Evolutionary conservation across 441 rosid genomes (phyloP), one percentile per base, ranked within the genome.

Genomic region (Iberis amara): DNA sequence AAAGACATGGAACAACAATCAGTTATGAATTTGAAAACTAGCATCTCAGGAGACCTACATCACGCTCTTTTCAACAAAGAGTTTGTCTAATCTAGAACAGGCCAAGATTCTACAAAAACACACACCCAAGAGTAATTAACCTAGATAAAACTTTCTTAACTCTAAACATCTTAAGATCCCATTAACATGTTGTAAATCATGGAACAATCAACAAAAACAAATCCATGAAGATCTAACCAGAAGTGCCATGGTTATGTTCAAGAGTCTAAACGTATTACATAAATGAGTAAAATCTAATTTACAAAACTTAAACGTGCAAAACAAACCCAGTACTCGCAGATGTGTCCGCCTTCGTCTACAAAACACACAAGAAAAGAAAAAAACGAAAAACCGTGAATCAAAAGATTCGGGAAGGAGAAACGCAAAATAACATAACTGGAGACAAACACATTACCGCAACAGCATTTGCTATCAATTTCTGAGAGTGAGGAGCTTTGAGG

Each of bases 311-410:
- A 18, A 11, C n/a, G 31, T 41, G 21, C 1, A 28, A 31, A 27
- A 64, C 68, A 36, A 27, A 57, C 63, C 68, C 68, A 50, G 63
- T 57, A 58, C 46, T 57, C 3, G 47, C 53, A 49, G 58, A 64
- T 18, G 68, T 58, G 5, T 59, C 70, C 11, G 57, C 52, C 56
- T 59, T 66, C 1, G 70, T 66, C 70, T 66, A 59, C 52, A 59
- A 18, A 32, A 21, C 9, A 0, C 27, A n/a, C n/a, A n/a, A n/a
- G n/a, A n/a, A n/a, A n/a, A n/a, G n/a, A n/a, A n/a, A n/a, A 15
- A 11, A 47, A n/a, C 3, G 4, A 21, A 33, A 31, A 21, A 4
- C 2, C 23, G 7, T 11, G 4, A 52, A 23, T 35, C 13, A 52
- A 7, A 6, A 46, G 21, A 52, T 32, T 39, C 11, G 21, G 21